These are phyloP conservation scores for Tremella mesenterica DNA, from an alignment of 768 basidiomycete species.

Conservation along the genomic window DNA sequence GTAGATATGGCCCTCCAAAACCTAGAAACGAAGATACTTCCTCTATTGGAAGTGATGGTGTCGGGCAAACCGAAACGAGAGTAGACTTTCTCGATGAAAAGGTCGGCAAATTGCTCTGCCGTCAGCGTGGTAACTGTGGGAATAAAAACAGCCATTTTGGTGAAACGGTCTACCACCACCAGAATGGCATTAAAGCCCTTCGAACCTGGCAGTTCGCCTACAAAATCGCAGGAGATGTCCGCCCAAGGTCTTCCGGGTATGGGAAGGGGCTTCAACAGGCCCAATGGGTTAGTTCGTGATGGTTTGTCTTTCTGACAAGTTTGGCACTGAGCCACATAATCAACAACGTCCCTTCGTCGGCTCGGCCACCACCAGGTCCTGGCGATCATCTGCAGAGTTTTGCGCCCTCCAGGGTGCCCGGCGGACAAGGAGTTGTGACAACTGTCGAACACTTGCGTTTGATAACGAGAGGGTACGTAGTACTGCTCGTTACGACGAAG, in stretches of 20 bases:
- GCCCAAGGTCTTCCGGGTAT: background rate
- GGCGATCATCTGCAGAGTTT: background rate
- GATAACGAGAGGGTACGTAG: background rate
- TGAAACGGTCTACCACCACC: background rate
- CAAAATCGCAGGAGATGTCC: background rate
- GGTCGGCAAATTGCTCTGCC: background rate
- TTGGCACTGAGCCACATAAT: background rate
- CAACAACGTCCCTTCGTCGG: background rate
- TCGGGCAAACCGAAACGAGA: conserved; percentile 27
- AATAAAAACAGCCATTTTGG: background rate
- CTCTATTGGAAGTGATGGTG: conserved; percentile 34
- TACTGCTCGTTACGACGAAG: background rate
- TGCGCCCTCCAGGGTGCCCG: background rate
- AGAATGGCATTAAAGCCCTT: background rate
- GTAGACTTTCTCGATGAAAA: conserved; percentile 6
- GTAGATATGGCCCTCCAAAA: conserved; percentile 42
- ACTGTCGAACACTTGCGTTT: background rate
- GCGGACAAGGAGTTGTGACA: background rate
- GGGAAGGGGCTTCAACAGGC: background rate
- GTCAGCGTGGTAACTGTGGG: background rate
- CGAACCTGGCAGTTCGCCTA: background rate
- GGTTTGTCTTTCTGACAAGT: background rate
- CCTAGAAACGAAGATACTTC: conserved; percentile 25
- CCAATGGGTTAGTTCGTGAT: background rate
- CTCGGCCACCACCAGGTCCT: background rate